Evolutionary conservation across 192 early-diverging fungal species (phyloP).

Genomic region (Rhizoclosmatium sp.): DNA sequence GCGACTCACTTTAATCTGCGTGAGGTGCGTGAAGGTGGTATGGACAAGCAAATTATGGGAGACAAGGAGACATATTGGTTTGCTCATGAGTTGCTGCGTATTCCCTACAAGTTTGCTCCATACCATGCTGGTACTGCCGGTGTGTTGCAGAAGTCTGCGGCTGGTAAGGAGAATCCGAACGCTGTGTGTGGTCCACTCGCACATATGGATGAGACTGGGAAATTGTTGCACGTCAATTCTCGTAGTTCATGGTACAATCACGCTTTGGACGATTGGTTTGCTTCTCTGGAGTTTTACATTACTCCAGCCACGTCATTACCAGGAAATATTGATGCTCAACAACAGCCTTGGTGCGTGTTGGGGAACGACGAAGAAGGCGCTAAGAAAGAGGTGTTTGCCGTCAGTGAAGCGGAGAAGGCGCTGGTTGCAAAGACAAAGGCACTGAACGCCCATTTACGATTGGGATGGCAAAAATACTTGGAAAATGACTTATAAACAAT

Average conservation of each 20-base stretch:
- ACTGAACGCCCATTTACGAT: not conserved
- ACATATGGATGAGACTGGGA: not conserved
- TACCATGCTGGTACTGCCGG: slow-evolving; percentile 62
- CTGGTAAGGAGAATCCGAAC: not conserved
- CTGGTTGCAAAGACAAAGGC: not conserved
- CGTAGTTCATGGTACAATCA: not conserved
- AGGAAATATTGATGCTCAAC: not conserved
- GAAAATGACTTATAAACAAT: not conserved
- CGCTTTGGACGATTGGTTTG: not conserved
- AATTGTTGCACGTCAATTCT: not conserved
- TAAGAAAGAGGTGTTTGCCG: not conserved
- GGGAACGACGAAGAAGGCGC: not conserved
- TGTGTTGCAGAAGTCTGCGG: slow-evolving; percentile 9
- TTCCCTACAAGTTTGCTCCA: slow-evolving; percentile 59
- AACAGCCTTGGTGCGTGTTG: not conserved
- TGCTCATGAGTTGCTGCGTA: slow-evolving; percentile 64
- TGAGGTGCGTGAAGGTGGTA: slow-evolving; percentile 30
- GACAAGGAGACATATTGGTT: slow-evolving; percentile 81
- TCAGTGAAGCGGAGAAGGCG: not conserved
- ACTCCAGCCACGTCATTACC: not conserved
- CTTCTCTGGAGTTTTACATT: not conserved
- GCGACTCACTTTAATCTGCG: slow-evolving; percentile 35
- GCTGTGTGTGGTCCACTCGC: not conserved
- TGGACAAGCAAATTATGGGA: slow-evolving; percentile 32
- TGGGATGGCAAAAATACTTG: not conserved